Percentiles rank a stretch among this genome's conserved stretches.
phyloP scores from a whole-genome alignment of 306 rosid species.

The Sophora flavescens region DNA sequence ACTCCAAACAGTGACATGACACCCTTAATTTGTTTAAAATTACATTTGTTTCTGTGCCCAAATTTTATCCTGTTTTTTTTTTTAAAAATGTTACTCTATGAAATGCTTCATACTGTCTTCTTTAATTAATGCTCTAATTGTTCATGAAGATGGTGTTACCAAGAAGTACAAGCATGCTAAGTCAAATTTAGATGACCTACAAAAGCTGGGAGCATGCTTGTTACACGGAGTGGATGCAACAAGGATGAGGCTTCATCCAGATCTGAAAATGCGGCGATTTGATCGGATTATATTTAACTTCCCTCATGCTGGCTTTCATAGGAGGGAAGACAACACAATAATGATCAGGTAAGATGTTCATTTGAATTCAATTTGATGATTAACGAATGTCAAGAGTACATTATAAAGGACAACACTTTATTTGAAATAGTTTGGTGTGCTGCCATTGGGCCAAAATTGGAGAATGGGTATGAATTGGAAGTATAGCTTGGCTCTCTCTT shows the following conservation, averaged over 20 bases:
- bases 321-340: constrained; percentile 35
- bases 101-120: background rate
- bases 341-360: constrained; percentile 58
- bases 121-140: constrained; percentile 7
- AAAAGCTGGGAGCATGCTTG: constrained; percentile 54
- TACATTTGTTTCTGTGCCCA: background rate
- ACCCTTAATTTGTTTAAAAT: background rate
- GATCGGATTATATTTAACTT: constrained; percentile 69
- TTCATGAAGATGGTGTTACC: constrained; percentile 52
- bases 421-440: background rate
- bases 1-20: background rate
- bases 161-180: constrained; percentile 61
- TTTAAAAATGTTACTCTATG: too few relatives aligned
- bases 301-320: constrained; percentile 70
- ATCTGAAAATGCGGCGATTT: constrained; percentile 53
- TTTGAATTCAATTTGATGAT: constrained; percentile 14
- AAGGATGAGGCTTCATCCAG: constrained; percentile 50
- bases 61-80: too few relatives aligned
- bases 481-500: background rate
- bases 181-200: constrained; percentile 56
- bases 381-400: background rate
- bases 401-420: background rate
- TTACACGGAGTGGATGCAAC: constrained; percentile 68
- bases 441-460: background rate
- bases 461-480: background rate